Conservation (phyloP, 164 flowering plant genomes). For the grape (Vitis vinifera) region ASM3070453v1 NC_081818.1:28199001-28199500, state of each 20-base stretch:
- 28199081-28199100: conserved; percentile 91
- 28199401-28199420: too few relatives aligned
- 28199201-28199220: conserved; percentile 22
- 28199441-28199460: too few relatives aligned
- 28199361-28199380: too few relatives aligned
- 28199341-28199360: too few relatives aligned
- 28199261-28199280: neutral
- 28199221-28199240: neutral
- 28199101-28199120: conserved; percentile 81
- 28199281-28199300: too few relatives aligned
- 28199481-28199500: too few relatives aligned
- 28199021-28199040: neutral
- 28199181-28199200: conserved; percentile 82
- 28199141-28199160: conserved; percentile 87
- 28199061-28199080: conserved; percentile 99
- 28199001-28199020: neutral
- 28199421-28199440: too few relatives aligned
- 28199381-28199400: too few relatives aligned
- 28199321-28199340: too few relatives aligned
- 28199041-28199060: conserved; percentile 22
- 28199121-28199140: conserved; percentile 81
- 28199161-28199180: conserved; percentile 96
- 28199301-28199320: too few relatives aligned
- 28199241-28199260: neutral
- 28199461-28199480: too few relatives aligned